phyloP scores from a whole-genome alignment of 208 protist genomes.

The Crithidia bombi region DNA sequence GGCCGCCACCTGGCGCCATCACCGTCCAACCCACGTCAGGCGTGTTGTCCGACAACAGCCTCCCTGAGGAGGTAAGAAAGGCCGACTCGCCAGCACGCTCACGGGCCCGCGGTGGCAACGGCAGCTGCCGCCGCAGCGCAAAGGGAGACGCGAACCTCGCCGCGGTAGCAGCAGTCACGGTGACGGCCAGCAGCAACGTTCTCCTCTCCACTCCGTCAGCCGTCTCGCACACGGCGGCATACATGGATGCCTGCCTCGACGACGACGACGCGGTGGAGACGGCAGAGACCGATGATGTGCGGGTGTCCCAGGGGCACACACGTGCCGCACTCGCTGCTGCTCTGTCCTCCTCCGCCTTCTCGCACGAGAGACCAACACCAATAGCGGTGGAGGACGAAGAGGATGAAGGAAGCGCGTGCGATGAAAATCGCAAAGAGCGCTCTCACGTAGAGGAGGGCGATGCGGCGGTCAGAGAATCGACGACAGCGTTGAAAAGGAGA shows the following conservation, averaged over 20 bases:
- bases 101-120: no score
- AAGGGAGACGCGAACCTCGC: neutral
- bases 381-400: no score
- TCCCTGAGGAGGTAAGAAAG: neutral
- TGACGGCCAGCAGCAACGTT: neutral
- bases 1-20: neutral
- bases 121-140: neutral
- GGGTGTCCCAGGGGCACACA: neutral
- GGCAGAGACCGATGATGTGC: neutral
- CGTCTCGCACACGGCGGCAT: conserved; percentile 7
- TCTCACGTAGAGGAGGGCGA: no score
- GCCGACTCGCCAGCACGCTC: neutral
- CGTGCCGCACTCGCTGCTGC: no score
- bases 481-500: no score
- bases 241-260: neutral
- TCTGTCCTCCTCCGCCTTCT: no score
- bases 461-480: no score
- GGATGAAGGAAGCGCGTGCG: neutral
- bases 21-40: neutral
- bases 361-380: no score
- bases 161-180: neutral
- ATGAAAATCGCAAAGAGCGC: neutral
- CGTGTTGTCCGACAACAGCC: neutral
- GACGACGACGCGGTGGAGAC: neutral
- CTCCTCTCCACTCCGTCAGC: neutral